These are phyloP conservation scores for Psilocybe azurescens DNA, from an alignment of 768 basidiomycete species.

Conservation along the genomic window DNA sequence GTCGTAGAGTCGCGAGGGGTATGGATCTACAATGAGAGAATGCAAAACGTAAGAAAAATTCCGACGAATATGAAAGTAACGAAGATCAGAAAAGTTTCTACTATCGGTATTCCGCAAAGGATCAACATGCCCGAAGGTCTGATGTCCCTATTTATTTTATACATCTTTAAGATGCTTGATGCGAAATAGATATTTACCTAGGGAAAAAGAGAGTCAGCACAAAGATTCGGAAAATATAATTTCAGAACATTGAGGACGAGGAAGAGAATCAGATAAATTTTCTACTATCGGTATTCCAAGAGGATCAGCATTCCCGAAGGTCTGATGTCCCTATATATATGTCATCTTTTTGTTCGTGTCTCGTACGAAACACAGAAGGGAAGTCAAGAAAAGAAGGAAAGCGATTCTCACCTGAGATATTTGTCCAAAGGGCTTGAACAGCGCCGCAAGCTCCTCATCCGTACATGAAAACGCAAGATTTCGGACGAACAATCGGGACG, in stretches of 20 bases:
- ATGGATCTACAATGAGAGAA: conserved; percentile 42
- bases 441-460: conserved; percentile 65
- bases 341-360: conserved; percentile 41
- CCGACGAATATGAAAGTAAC: not conserved
- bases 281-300: conserved; percentile 69
- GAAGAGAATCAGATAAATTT: conserved; percentile 40
- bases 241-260: not conserved
- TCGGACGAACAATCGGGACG: conserved; percentile 88
- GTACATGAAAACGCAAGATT: conserved; percentile 91
- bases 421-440: conserved; percentile 73
- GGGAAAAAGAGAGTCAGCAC: conserved; percentile 11
- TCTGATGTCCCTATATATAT: conserved; percentile 71
- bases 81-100: conserved; percentile 54
- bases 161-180: conserved; percentile 5
- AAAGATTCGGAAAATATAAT: not conserved
- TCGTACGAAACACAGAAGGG: conserved; percentile 16
- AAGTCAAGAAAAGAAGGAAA: conserved; percentile 1
- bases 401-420: conserved; percentile 70
- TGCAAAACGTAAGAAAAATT: conserved; percentile 2
- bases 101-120: conserved; percentile 61
- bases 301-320: conserved; percentile 64
- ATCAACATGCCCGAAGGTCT: conserved; percentile 69
- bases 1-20: conserved; percentile 51
- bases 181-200: conserved; percentile 43
- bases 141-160: conserved; percentile 63